Percentiles rank a stretch among this genome's conserved stretches.
Evolutionary conservation across 2,329 filamentous ascomycete genomes (phyloP).

Genomic region (Diaporthe citrichinensis): DNA sequence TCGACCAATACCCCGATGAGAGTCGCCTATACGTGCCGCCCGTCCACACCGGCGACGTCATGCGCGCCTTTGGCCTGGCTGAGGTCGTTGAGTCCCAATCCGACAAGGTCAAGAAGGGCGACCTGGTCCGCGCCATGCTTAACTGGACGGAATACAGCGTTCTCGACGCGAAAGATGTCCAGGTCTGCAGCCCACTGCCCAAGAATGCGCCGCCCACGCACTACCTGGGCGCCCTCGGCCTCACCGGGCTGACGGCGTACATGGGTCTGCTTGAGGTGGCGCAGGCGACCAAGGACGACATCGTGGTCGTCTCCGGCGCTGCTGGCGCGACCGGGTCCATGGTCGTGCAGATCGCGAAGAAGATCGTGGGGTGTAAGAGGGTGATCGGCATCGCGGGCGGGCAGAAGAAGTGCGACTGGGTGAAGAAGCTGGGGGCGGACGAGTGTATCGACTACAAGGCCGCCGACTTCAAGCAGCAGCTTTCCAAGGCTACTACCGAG

Average conservation of each 20-base stretch:
- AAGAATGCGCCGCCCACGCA: constrained; percentile 65
- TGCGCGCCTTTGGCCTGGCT: constrained; percentile 75
- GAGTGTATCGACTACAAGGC: constrained; percentile 73
- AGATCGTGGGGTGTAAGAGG: constrained; percentile 71
- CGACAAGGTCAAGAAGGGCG: constrained; percentile 67
- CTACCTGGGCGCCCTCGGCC: constrained; percentile 72
- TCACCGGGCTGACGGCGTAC: constrained; percentile 82
- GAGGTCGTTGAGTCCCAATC: constrained; percentile 74
- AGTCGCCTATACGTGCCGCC: constrained; percentile 75
- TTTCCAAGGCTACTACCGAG: constrained; percentile 66
- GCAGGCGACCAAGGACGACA: constrained; percentile 76
- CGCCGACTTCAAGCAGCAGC: constrained; percentile 63
- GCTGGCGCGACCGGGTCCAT: constrained; percentile 84
- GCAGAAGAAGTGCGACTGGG: constrained; percentile 69
- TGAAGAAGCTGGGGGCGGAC: constrained; percentile 70
- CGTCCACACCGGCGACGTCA: constrained; percentile 76
- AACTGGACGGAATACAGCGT: constrained; percentile 80
- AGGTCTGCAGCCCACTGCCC: constrained; percentile 58
- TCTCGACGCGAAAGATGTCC: constrained; percentile 64
- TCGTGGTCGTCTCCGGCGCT: constrained; percentile 83
- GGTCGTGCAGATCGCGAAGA: constrained; percentile 80
- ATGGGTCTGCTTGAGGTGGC: constrained; percentile 80
- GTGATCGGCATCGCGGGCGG: constrained; percentile 77
- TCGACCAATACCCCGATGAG: constrained; percentile 55
- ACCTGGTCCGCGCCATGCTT: constrained; percentile 66